These are phyloP conservation scores for Penicillium cinerascens DNA, from an alignment of 495 filamentous ascomycete species.

Conservation along the genomic window DNA sequence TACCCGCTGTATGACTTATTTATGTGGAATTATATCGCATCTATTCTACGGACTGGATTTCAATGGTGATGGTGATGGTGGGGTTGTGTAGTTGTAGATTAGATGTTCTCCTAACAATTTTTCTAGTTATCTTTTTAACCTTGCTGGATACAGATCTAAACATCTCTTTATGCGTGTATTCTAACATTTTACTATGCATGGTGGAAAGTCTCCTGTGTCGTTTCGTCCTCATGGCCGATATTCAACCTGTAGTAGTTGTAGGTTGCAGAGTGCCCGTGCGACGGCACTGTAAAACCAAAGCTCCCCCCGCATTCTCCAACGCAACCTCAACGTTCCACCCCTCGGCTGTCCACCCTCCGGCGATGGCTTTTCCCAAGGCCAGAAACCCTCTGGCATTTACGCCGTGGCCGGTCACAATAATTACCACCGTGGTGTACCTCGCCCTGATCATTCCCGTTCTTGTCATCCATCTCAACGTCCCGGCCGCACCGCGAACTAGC, in stretches of 20 bases:
- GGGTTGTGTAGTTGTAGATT: neutral
- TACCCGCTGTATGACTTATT: constrained; percentile 10
- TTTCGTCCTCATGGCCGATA: too few relatives aligned
- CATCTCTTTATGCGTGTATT: too few relatives aligned
- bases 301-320: constrained; percentile 27
- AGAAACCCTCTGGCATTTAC: constrained; percentile 59
- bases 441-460: constrained; percentile 67
- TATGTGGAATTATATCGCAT: constrained; percentile 22
- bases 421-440: constrained; percentile 66
- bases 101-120: too few relatives aligned
- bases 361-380: constrained; percentile 34
- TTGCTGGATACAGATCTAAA: too few relatives aligned
- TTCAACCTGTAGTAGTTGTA: too few relatives aligned
- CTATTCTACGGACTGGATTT: neutral
- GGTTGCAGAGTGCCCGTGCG: constrained; percentile 1
- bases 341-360: constrained; percentile 6
- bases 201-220: too few relatives aligned
- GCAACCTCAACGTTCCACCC: constrained; percentile 7
- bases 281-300: constrained; percentile 8
- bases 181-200: too few relatives aligned
- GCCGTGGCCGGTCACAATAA: constrained; percentile 67
- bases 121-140: too few relatives aligned
- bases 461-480: constrained; percentile 71
- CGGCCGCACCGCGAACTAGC: constrained; percentile 58
- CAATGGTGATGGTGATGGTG: too few relatives aligned